phyloP scores from a whole-genome alignment of 2,329 filamentous ascomycete species.

The Diaporthe destruens region DNA sequence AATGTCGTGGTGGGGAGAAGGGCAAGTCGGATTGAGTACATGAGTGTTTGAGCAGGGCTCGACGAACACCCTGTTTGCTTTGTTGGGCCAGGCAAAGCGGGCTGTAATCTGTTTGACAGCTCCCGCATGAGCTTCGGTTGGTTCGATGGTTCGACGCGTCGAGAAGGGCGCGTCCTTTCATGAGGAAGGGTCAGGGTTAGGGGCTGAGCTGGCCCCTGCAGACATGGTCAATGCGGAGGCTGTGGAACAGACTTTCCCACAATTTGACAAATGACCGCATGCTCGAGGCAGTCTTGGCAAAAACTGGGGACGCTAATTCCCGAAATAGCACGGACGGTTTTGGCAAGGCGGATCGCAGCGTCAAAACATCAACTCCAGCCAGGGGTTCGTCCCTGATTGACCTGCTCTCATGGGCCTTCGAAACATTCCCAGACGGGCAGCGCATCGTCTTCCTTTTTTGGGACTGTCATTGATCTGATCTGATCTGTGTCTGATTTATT shows the following conservation, averaged over 20 bases:
- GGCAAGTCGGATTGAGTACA: too few species aligned
- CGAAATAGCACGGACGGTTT: conserved; percentile 25
- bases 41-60: too few species aligned
- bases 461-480: neutral
- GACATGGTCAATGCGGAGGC: neutral
- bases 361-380: conserved; percentile 20
- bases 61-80: neutral
- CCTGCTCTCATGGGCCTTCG: conserved; percentile 27
- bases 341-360: conserved; percentile 5
- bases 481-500: neutral
- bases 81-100: neutral
- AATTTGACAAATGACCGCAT: conserved; percentile 16
- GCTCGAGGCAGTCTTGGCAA: conserved; percentile 28
- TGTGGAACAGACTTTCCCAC: neutral
- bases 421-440: conserved; percentile 21
- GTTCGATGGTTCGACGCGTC: conserved; percentile 1
- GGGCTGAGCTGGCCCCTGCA: neutral
- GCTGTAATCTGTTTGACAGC: neutral
- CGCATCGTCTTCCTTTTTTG: conserved; percentile 29
- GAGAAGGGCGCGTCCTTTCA: conserved; percentile 1
- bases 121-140: neutral
- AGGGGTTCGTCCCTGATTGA: conserved; percentile 31
- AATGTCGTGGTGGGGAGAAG: neutral
- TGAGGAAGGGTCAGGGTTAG: conserved; percentile 2
- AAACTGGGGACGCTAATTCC: conserved; percentile 5